These are phyloP conservation scores for Saccharomycopsis sp. DNA, from an alignment of 805 yeast species.

Conservation along the genomic window DNA sequence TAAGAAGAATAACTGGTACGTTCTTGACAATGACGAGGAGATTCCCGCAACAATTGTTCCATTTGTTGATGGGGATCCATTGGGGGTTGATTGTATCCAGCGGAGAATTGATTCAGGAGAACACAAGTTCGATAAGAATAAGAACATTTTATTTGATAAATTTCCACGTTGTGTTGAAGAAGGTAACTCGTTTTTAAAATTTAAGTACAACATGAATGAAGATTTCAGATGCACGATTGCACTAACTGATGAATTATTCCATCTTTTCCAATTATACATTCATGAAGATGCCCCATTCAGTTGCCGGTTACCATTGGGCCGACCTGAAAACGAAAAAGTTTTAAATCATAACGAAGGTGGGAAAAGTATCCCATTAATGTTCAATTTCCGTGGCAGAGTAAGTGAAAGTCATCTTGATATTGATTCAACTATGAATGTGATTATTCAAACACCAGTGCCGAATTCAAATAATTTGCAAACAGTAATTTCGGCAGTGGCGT, in stretches of 20 bases:
- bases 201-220: constrained; percentile 44
- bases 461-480: constrained; percentile 33
- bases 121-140: constrained; percentile 58
- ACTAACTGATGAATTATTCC: constrained; percentile 59
- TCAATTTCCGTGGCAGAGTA: constrained; percentile 60
- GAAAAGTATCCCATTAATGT: constrained; percentile 46
- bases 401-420: constrained; percentile 63
- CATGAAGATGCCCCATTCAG: constrained; percentile 75
- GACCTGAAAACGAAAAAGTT: constrained; percentile 30
- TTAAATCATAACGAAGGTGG: constrained; percentile 3
- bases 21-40: constrained; percentile 9
- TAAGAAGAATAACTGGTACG: constrained; percentile 12
- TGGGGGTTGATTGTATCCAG: constrained; percentile 53
- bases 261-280: constrained; percentile 64
- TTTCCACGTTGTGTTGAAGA: constrained; percentile 65
- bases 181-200: constrained; percentile 47
- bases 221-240: constrained; percentile 53
- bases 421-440: constrained; percentile 49
- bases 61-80: constrained; percentile 27
- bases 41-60: constrained; percentile 6
- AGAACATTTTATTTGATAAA: constrained; percentile 45
- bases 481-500: constrained; percentile 49
- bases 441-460: constrained; percentile 34
- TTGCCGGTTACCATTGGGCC: constrained; percentile 52
- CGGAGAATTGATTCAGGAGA: constrained; percentile 73